Evolutionary conservation across 345 rosid genomes (phyloP).

Genomic region (Populus pruinosa): DNA sequence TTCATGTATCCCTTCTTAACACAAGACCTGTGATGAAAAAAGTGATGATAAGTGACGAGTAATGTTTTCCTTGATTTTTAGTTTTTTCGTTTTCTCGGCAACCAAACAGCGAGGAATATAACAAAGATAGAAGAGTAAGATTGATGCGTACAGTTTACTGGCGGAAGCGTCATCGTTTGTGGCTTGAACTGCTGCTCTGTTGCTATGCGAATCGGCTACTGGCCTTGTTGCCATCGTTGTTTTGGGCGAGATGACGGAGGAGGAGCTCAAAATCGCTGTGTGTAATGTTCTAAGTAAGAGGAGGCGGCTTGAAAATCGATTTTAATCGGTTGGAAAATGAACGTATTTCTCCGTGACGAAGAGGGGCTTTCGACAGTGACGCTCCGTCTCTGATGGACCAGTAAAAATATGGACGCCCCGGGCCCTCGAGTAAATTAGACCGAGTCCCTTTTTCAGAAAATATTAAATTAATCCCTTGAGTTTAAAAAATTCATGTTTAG

Average conservation of each 20-base stretch:
- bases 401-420: no score
- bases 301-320: no score
- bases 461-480: neutral
- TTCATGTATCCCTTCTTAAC: slow-evolving; percentile 83
- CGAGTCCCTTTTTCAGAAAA: neutral
- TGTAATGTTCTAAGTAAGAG: no score
- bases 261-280: no score
- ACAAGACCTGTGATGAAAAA: slow-evolving; percentile 61
- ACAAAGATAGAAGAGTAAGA: neutral
- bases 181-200: slow-evolving; percentile 85
- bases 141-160: slow-evolving; percentile 61
- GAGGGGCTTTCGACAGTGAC: no score
- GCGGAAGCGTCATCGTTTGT: slow-evolving; percentile 98
- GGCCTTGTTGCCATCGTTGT: slow-evolving; percentile 31
- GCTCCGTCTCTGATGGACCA: no score
- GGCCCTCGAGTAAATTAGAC: neutral
- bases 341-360: no score
- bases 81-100: neutral
- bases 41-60: neutral
- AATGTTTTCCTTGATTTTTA: neutral
- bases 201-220: slow-evolving; percentile 59
- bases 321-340: no score
- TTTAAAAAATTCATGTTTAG: no score
- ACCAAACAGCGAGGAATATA: neutral
- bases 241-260: no score